These are phyloP conservation scores for Theileria orientalis DNA, from an alignment of 169 alveolate genomes.

Conservation along the genomic window DNA sequence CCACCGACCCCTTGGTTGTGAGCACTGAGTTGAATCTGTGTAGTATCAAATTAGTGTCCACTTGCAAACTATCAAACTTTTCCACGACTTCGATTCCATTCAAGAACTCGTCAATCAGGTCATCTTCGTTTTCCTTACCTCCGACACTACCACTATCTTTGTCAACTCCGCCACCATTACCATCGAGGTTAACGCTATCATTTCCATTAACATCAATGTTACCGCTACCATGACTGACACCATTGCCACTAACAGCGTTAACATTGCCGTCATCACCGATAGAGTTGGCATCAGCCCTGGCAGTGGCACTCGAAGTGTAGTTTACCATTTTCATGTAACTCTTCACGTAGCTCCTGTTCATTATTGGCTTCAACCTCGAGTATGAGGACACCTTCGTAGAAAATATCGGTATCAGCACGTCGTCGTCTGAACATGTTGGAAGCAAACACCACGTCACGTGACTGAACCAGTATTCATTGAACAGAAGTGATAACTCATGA, in stretches of 20 bases:
- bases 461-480: conserved; percentile 26
- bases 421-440: conserved; percentile 16
- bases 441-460: conserved; percentile 8
- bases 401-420: not conserved
- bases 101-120: not conserved
- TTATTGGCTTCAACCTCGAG: conserved; percentile 1
- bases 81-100: not conserved
- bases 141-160: not conserved
- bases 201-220: no score
- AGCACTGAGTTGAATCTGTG: not conserved
- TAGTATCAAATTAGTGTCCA: not conserved
- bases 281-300: not conserved
- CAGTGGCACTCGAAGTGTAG: no score
- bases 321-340: not conserved
- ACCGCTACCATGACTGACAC: no score
- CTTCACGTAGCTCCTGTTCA: not conserved
- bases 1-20: not conserved
- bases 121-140: not conserved
- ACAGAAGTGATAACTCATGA: not conserved
- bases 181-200: no score
- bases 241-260: no score
- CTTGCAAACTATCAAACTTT: not conserved
- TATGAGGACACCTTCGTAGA: conserved; percentile 12
- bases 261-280: no score
- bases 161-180: not conserved